These are phyloP conservation scores for Iris pallida DNA, from an alignment of 116 monocot genomes.

Conservation along the genomic window DNA sequence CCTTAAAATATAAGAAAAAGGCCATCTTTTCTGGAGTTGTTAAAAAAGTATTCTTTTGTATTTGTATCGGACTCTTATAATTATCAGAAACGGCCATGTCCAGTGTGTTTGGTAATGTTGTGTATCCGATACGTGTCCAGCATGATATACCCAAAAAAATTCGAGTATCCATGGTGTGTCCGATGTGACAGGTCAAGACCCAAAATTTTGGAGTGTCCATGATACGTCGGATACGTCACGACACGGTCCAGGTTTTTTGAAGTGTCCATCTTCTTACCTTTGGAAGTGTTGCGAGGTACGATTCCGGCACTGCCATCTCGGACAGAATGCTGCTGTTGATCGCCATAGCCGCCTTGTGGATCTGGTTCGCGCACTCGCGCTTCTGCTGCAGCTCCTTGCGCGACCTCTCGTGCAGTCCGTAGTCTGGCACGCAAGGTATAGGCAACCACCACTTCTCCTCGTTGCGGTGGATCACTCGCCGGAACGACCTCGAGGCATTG, in stretches of 20 bases:
- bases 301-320: slow-evolving; percentile 81
- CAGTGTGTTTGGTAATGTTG: too few species aligned
- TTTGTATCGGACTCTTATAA: too few species aligned
- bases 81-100: too few species aligned
- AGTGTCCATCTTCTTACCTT: slow-evolving; percentile 43
- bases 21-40: too few species aligned
- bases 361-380: slow-evolving; percentile 65
- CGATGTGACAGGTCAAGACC: too few species aligned
- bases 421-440: slow-evolving; percentile 60
- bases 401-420: slow-evolving; percentile 52
- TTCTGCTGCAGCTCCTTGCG: slow-evolving; percentile 45
- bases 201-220: neutral
- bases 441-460: slow-evolving; percentile 97
- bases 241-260: too few species aligned
- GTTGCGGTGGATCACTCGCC: slow-evolving; percentile 36
- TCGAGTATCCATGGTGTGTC: too few species aligned
- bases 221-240: too few species aligned
- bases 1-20: too few species aligned
- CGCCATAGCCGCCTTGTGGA: slow-evolving; percentile 78
- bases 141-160: too few species aligned
- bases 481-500: slow-evolving; percentile 40
- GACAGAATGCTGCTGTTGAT: slow-evolving; percentile 66
- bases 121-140: too few species aligned
- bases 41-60: too few species aligned
- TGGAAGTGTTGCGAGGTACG: slow-evolving; percentile 54